These are phyloP conservation scores for Acanthamoeba sp. DNA, from an alignment of 208 protist genomes.

Conservation along the genomic window DNA sequence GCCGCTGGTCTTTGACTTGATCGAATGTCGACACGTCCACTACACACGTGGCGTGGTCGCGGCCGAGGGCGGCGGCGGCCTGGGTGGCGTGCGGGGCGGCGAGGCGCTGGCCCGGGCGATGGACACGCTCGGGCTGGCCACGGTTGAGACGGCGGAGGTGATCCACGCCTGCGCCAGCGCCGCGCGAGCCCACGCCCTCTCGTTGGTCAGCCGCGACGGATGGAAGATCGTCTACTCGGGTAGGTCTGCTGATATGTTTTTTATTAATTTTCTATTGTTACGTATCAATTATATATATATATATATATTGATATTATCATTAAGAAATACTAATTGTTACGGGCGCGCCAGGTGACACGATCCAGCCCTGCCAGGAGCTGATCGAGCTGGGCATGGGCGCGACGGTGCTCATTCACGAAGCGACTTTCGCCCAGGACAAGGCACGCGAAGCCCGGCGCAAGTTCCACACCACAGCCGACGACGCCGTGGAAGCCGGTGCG, in stretches of 20 bases:
- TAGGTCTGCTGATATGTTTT: background rate
- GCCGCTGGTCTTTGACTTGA: background rate
- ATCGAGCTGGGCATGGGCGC: constrained; percentile 38
- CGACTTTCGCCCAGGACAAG: constrained; percentile 85
- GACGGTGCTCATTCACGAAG: constrained; percentile 85
- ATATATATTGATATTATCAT: background rate
- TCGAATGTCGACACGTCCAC: background rate
- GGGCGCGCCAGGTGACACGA: background rate
- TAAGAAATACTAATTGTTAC: too few species aligned
- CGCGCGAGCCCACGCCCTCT: background rate
- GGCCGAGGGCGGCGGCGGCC: background rate
- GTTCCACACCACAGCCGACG: constrained; percentile 82
- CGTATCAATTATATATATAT: too few species aligned
- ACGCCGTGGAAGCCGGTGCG: constrained; percentile 76
- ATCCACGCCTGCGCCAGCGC: constrained; percentile 7
- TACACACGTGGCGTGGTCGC: background rate
- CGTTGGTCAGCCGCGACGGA: background rate
- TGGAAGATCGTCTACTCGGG: constrained; percentile 35
- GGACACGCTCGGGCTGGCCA: background rate
- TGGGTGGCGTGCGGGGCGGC: background rate
- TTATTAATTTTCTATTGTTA: background rate
- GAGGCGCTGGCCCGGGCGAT: background rate
- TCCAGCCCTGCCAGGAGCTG: constrained; percentile 78
- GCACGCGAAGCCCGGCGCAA: constrained; percentile 81
- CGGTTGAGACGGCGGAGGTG: constrained; percentile 2